Base-by-base conservation (phyloP, 2,329 filamentous ascomycete species). In the Alternaria novae-zelandiae region DNA sequence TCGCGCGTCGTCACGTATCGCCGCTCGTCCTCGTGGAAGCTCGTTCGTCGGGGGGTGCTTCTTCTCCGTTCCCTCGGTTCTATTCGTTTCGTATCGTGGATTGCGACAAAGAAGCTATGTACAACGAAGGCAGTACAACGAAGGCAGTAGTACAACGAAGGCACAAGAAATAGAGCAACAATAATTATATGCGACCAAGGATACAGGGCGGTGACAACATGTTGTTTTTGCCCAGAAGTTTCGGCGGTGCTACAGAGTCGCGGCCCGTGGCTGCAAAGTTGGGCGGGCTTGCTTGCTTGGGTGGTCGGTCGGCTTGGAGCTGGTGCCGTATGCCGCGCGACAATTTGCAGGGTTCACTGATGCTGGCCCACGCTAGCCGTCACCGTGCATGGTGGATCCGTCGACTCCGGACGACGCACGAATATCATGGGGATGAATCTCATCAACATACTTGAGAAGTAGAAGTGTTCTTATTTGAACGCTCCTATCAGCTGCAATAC, bases 321-420 rank as follows among this genome's bases (percentile, higher is more conserved):
- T 47, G 36, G 56, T 57, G 54, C 59, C 60, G 60, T 54, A 54
- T 65, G 57, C 68, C 66, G 68, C 65, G 68, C 59, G 62, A 59
- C 63, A 57, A 57, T 41, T 61, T 63, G 61, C 67, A 67, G 57
- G 70, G 67, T 66, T 66, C 59, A 50, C 46, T 53, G 46, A 28
- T 44, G 15, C 20, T 46, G 59, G 54, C 57, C 44, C 43, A 44
- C 69, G 64, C 67, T 71, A 69, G 54, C 58, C 23, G 56, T 70
- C 61, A 59, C 46, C 41, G 51, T 66, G 67, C 70, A 67, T 69
- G 58, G n/a, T 9, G 15, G 8, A 17, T 28, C 25, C 20, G 20
- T 53, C 11, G 41, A 57, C 36, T 46, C 46, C 30, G 23, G 45
- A 36, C 51, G 51, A 23, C 49, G 41, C 57, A 45, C 46, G 3